A percentile compares a stretch with the other conserved stretches of the same genome.
Evolutionary conservation across 108 stramenopile genomes (phyloP).

Genomic region (Stephanodiscus minutulus): DNA sequence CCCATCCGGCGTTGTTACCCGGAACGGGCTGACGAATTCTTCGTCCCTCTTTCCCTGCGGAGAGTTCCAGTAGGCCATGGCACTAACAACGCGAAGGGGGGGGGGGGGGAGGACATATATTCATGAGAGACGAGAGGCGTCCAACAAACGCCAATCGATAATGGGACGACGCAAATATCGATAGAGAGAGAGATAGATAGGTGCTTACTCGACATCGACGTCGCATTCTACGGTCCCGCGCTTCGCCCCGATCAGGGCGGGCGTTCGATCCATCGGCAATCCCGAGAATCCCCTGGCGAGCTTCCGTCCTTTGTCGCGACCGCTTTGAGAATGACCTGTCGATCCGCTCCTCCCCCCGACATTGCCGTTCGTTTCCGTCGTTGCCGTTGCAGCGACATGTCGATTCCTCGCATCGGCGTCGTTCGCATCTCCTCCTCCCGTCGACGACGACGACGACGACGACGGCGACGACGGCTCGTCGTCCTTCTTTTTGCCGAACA

Average conservation of each 20-base stretch:
- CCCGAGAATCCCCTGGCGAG: conserved; percentile 75
- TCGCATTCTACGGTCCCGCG: conserved; percentile 69
- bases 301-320: conserved; percentile 5
- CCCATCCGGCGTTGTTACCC: conserved; percentile 22
- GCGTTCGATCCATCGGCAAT: conserved; percentile 74
- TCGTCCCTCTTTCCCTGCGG: conserved; percentile 69
- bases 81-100: conserved; percentile 32
- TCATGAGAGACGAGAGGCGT: not conserved
- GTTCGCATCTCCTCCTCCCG: too few relatives aligned
- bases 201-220: conserved; percentile 37
- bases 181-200: too few relatives aligned
- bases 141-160: not conserved
- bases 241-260: conserved; percentile 75
- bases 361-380: too few relatives aligned
- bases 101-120: not conserved
- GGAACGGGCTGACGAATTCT: conserved; percentile 69
- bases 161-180: not conserved
- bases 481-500: not conserved
- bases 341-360: too few relatives aligned
- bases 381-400: too few relatives aligned
- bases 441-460: too few relatives aligned
- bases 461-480: too few relatives aligned
- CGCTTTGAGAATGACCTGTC: too few relatives aligned
- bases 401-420: too few relatives aligned
- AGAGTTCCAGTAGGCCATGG: conserved; percentile 83